phyloP scores from a whole-genome alignment of 176 grass and related monocot genomes.

The Microstegium vimineum region DNA sequence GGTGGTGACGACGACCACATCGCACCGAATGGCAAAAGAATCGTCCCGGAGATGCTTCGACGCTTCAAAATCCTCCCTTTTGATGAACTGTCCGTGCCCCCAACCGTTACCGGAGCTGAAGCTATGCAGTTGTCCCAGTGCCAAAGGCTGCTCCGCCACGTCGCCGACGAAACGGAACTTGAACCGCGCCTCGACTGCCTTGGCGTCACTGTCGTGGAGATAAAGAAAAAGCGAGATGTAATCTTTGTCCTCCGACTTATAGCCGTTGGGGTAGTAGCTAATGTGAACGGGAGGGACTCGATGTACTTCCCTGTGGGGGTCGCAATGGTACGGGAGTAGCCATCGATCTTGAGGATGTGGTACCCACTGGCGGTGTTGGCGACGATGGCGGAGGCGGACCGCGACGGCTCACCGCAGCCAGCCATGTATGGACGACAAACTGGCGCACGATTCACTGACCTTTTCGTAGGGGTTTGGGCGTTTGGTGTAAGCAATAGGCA shows the following conservation, averaged over 20 bases:
- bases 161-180: slow-evolving; percentile 8
- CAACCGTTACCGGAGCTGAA: too few species aligned
- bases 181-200: background rate
- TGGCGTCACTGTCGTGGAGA: background rate
- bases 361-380: background rate
- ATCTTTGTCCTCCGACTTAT: background rate
- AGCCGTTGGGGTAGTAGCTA: slow-evolving; percentile 27
- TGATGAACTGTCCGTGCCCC: background rate
- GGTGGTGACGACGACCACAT: background rate
- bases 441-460: too few species aligned
- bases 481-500: too few species aligned
- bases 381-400: background rate
- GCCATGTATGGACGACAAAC: background rate
- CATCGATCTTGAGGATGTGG: background rate
- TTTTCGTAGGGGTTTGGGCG: too few species aligned
- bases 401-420: background rate
- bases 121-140: too few species aligned
- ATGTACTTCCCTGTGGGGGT: background rate
- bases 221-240: slow-evolving; percentile 5
- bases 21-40: background rate
- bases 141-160: background rate
- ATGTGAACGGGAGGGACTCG: slow-evolving; percentile 18
- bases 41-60: background rate
- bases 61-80: background rate
- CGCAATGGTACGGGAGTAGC: background rate